A percentile compares a stretch with the other conserved stretches of the same genome.
phyloP scores from a whole-genome alignment of 192 early-diverging fungal genomes.

The Allomyces macrogynus region DNA sequence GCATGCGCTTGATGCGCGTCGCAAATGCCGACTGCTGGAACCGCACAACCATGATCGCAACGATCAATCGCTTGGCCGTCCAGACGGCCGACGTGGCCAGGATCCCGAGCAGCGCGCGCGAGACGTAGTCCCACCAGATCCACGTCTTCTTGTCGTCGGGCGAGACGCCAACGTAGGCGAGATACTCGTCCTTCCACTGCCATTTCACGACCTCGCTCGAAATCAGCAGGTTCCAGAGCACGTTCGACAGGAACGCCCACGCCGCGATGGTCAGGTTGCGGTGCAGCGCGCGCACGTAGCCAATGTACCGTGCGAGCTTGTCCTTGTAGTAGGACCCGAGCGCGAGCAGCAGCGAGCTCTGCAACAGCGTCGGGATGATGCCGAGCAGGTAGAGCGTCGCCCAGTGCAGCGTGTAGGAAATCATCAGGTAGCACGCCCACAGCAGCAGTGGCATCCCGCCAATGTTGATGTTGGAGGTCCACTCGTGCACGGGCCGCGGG shows the following conservation, averaged over 20 bases:
- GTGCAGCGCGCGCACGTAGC: neutral
- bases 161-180: too few species aligned
- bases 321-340: neutral
- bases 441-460: neutral
- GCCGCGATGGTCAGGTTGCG: neutral
- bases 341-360: neutral
- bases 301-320: neutral
- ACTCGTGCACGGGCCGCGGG: neutral
- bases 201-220: neutral
- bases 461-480: neutral
- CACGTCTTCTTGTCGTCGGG: too few species aligned
- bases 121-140: neutral
- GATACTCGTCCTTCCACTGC: neutral
- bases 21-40: constrained; percentile 43
- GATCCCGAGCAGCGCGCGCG: constrained; percentile 9
- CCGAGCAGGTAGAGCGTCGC: neutral
- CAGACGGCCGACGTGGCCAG: constrained; percentile 25
- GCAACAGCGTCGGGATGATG: neutral
- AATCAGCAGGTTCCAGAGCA: neutral
- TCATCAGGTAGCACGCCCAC: neutral
- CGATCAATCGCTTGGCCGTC: constrained; percentile 32
- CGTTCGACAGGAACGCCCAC: neutral
- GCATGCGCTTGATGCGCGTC: constrained; percentile 27
- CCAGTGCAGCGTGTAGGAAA: neutral
- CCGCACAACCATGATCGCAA: constrained; percentile 36